phyloP scores from a whole-genome alignment of 768 basidiomycete species.

The Cystobasidium onofrii region DNA sequence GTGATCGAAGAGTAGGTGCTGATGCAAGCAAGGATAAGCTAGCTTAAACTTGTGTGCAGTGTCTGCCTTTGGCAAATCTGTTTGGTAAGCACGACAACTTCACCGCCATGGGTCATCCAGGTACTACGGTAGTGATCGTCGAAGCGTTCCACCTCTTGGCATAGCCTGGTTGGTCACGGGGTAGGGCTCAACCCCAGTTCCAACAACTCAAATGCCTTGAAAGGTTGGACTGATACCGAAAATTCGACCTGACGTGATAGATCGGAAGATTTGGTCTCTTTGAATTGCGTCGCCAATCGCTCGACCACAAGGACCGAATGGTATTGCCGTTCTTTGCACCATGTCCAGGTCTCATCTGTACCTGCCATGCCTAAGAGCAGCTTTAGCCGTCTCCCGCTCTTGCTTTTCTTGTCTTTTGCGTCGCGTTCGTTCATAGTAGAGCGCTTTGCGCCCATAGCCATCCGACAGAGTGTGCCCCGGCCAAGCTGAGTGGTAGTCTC shows the following conservation, averaged over 20 bases:
- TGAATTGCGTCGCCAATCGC: too few relatives aligned
- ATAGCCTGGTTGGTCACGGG: too few relatives aligned
- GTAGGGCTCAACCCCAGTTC: too few relatives aligned
- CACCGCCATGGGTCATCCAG: background rate
- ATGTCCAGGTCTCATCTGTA: background rate
- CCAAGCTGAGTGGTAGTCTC: slow-evolving; percentile 4
- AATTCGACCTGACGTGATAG: too few relatives aligned
- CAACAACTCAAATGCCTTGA: too few relatives aligned
- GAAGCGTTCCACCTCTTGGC: too few relatives aligned
- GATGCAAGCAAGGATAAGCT: background rate
- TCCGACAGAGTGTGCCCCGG: background rate
- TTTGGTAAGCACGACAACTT: background rate
- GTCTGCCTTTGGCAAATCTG: background rate
- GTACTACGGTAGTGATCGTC: too few relatives aligned
- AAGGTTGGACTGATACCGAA: too few relatives aligned
- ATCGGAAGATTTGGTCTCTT: too few relatives aligned
- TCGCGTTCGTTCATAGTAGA: slow-evolving; percentile 12
- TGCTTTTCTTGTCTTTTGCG: slow-evolving; percentile 19
- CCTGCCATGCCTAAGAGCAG: background rate
- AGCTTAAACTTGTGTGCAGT: background rate
- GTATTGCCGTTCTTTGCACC: too few relatives aligned
- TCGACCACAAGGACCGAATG: too few relatives aligned
- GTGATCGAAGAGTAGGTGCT: too few relatives aligned
- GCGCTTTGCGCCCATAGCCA: slow-evolving; percentile 7
- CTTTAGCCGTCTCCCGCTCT: background rate